Evolutionary conservation across 2,329 filamentous ascomycete genomes (phyloP).

Genomic region (Ceratocystis alfenasii): DNA sequence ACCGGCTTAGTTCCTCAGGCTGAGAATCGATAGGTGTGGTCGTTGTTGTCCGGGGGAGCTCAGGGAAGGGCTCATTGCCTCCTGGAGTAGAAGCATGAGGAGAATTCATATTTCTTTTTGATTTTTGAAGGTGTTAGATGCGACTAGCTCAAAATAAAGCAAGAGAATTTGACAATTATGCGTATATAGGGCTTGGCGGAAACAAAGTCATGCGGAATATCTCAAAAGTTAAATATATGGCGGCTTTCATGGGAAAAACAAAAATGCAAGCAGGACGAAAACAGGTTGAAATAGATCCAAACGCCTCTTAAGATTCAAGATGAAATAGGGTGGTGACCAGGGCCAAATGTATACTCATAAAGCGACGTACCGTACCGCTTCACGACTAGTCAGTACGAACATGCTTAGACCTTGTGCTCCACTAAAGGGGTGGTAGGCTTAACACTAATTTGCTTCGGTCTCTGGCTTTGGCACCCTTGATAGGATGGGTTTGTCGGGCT

Average conservation of each 20-base stretch:
- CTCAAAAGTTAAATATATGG: background rate
- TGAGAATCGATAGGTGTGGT: background rate
- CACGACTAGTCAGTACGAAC: background rate
- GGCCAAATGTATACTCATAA: slow-evolving; percentile 1
- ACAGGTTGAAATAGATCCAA: background rate
- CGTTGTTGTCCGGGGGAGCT: background rate
- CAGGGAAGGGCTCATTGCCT: slow-evolving; percentile 5
- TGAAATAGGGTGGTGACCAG: background rate
- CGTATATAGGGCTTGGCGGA: background rate
- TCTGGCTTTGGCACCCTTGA: background rate
- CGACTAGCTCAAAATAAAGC: background rate
- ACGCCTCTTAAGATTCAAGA: background rate
- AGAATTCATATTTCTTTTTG: background rate
- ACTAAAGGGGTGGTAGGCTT: background rate
- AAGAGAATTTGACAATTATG: background rate
- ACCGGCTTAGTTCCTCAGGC: slow-evolving; percentile 1
- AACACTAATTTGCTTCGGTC: background rate
- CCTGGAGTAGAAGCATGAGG: background rate
- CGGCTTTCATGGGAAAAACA: background rate
- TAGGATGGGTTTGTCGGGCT: background rate
- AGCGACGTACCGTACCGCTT: background rate
- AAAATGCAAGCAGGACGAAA: background rate
- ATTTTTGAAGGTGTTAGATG: background rate
- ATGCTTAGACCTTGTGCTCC: background rate
- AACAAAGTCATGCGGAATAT: background rate